phyloP scores from a whole-genome alignment of 148 eudicot species.

The Vaccinium vitisidaea region DNA sequence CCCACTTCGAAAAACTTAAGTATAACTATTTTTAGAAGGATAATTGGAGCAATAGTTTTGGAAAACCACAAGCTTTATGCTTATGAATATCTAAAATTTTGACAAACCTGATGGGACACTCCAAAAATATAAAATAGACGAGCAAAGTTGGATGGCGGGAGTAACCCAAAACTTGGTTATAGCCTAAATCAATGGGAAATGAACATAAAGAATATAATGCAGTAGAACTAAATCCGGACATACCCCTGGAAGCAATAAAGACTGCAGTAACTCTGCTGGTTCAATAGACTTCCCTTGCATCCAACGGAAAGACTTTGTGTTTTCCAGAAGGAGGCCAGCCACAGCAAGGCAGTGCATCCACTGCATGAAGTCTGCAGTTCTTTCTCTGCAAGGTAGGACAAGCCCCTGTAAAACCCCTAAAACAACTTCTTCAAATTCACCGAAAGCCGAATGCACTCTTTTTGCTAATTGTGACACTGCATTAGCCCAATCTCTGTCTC shows the following conservation, averaged over 20 bases:
- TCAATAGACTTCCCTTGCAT: conserved; percentile 77
- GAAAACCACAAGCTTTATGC: background rate
- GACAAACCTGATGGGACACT: background rate
- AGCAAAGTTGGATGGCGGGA: background rate
- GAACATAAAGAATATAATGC: background rate
- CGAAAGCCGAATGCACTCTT: conserved; percentile 75
- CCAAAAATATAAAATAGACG: background rate
- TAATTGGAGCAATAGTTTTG: background rate
- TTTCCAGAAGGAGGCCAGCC: conserved; percentile 71
- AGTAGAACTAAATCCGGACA: background rate
- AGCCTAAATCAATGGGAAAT: background rate
- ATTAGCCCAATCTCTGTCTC: conserved; percentile 82
- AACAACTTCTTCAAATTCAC: conserved; percentile 92
- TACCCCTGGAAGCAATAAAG: conserved; percentile 95
- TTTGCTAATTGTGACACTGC: conserved; percentile 72
- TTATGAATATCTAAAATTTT: background rate
- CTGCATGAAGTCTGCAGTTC: conserved; percentile 80
- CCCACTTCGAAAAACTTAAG: background rate
- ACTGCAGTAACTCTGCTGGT: conserved; percentile 71
- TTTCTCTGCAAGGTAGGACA: conserved; percentile 89
- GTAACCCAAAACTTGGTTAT: background rate
- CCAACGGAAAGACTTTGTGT: conserved; percentile 52
- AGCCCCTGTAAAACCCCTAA: conserved; percentile 70
- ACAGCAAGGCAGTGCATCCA: conserved; percentile 98
- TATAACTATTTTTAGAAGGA: background rate